These are phyloP conservation scores for Capronia coronata DNA, from an alignment of 2,329 filamentous ascomycete species.

Conservation along the genomic window DNA sequence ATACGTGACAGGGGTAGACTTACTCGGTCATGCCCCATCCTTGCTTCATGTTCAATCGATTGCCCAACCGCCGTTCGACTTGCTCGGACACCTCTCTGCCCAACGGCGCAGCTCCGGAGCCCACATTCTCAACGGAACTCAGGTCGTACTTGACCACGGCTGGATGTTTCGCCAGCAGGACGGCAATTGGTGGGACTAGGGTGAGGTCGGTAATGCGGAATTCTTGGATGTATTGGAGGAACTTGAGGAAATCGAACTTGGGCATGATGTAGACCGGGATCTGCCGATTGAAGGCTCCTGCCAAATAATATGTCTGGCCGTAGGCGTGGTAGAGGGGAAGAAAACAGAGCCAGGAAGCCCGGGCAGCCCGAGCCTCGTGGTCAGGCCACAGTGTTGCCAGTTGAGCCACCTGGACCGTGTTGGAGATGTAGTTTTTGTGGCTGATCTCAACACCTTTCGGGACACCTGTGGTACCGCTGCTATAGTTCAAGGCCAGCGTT, in stretches of 20 bases:
- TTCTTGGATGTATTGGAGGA: constrained; percentile 61
- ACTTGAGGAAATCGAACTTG: constrained; percentile 66
- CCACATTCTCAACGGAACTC: constrained; percentile 54
- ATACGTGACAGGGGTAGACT: too few relatives aligned
- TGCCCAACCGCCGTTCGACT: constrained; percentile 52
- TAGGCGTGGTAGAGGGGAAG: constrained; percentile 72
- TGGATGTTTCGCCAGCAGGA: constrained; percentile 66
- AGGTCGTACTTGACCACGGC: constrained; percentile 61
- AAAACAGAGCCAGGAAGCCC: constrained; percentile 52
- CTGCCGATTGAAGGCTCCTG: constrained; percentile 50
- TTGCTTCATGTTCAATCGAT: constrained; percentile 54
- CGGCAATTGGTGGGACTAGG: constrained; percentile 68
- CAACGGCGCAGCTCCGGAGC: constrained; percentile 64
- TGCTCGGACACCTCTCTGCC: constrained; percentile 52
- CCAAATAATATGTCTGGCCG: constrained; percentile 64
- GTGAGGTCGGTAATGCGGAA: constrained; percentile 62
- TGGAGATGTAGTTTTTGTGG: constrained; percentile 62
- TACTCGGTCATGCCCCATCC: constrained; percentile 84
- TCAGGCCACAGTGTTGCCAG: constrained; percentile 51
- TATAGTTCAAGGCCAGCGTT: constrained; percentile 66
- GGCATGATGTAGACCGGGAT: constrained; percentile 71
- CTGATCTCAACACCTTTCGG: constrained; percentile 79
- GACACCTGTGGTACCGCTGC: constrained; percentile 65
- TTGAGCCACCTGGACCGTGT: constrained; percentile 56
- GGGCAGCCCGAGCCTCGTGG: constrained; percentile 35